Evolutionary conservation across 2,329 filamentous ascomycete genomes (phyloP).

Genomic region (Paraconiothyrium brasiliense): DNA sequence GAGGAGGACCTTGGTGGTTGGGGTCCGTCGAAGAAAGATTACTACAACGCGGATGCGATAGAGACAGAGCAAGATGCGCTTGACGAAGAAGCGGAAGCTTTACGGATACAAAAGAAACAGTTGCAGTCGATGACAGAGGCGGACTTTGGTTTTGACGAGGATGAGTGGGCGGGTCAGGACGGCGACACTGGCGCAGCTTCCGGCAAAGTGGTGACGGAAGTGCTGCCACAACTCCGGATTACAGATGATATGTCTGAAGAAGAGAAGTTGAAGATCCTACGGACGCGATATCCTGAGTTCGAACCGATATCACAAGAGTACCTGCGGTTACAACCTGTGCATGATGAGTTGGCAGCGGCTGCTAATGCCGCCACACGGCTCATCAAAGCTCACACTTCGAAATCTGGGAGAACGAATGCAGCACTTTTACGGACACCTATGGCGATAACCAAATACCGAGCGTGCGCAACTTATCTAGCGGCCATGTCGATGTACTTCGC

Average conservation of each 20-base stretch:
- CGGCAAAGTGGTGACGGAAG: conserved; percentile 77
- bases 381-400: conserved; percentile 38
- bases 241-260: conserved; percentile 79
- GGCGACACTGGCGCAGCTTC: conserved; percentile 57
- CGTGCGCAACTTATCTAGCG: conserved; percentile 85
- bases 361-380: conserved; percentile 65
- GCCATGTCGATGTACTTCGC: conserved; percentile 94
- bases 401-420: conserved; percentile 28
- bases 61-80: conserved; percentile 78
- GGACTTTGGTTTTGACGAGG: conserved; percentile 92
- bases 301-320: conserved; percentile 86
- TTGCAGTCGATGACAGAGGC: conserved; percentile 86
- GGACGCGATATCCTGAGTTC: conserved; percentile 89
- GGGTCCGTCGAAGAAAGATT: conserved; percentile 88
- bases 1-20: conserved; percentile 75
- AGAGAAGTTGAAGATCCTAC: conserved; percentile 79
- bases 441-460: conserved; percentile 73
- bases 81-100: conserved; percentile 91
- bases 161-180: conserved; percentile 75
- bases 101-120: conserved; percentile 89
- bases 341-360: conserved; percentile 68
- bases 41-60: conserved; percentile 87
- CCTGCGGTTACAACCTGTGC: conserved; percentile 69
- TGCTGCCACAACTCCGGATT: conserved; percentile 84
- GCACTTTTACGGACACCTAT: conserved; percentile 34